These are phyloP conservation scores for Prillingera fragicola DNA, from an alignment of 1,284 basidiomycete genomes.

Conservation along the genomic window DNA sequence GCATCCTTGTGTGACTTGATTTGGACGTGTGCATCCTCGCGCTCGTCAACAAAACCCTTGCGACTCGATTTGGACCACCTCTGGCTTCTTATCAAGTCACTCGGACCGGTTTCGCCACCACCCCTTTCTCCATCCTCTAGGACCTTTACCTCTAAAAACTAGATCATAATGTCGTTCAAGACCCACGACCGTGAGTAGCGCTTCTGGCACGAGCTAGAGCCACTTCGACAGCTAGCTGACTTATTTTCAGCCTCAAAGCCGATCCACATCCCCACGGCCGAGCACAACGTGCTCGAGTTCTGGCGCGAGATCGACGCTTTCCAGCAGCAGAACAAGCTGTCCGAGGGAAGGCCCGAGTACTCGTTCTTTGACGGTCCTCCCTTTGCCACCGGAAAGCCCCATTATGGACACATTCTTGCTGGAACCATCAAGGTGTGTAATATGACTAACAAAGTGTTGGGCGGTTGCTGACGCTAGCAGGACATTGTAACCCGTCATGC, in stretches of 20 bases:
- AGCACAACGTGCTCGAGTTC: conserved; percentile 84
- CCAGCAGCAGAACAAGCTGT: conserved; percentile 85
- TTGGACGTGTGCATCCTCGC: no score
- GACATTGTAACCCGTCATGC: conserved; percentile 96
- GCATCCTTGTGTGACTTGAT: no score
- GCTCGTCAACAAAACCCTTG: no score
- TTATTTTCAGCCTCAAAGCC: conserved; percentile 42
- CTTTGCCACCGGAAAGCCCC: conserved; percentile 93
- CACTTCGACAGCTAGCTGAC: conserved; percentile 5
- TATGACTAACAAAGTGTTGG: conserved; percentile 1
- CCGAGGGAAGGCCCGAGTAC: conserved; percentile 78
- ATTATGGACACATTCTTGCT: conserved; percentile 77
- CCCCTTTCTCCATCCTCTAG: background rate
- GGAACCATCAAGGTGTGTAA: conserved; percentile 85
- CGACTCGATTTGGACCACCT: no score
- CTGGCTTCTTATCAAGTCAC: no score
- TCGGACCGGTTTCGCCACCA: no score
- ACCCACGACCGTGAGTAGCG: conserved; percentile 62
- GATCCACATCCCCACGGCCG: conserved; percentile 87
- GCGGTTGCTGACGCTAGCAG: conserved; percentile 50
- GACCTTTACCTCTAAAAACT: background rate
- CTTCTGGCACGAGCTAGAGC: conserved; percentile 7
- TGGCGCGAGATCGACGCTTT: conserved; percentile 99
- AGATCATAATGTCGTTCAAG: conserved; percentile 58
- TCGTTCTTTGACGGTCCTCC: conserved; percentile 98